These are phyloP conservation scores for Chrysosporium keratinophilum DNA, from an alignment of 2,329 filamentous ascomycete species.

Conservation along the genomic window DNA sequence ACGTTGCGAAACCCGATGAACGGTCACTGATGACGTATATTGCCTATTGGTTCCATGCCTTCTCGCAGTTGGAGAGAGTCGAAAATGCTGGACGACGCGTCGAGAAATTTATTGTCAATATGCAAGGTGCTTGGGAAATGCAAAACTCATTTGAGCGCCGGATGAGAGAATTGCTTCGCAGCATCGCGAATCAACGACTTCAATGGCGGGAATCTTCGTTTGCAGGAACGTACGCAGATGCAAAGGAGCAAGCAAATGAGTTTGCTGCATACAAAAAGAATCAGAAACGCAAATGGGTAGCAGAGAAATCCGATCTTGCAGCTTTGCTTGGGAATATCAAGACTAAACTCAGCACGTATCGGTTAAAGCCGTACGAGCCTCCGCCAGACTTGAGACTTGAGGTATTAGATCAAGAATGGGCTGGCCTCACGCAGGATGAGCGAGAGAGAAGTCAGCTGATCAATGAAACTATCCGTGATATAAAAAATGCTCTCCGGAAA, in stretches of 20 bases:
- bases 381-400: constrained; percentile 74
- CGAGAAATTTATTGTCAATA: constrained; percentile 96
- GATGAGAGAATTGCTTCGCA: constrained; percentile 69
- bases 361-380: constrained; percentile 80
- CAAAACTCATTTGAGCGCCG: constrained; percentile 89
- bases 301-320: constrained; percentile 90
- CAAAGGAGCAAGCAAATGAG: constrained; percentile 70
- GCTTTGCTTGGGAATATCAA: constrained; percentile 95
- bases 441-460: constrained; percentile 84
- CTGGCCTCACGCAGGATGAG: constrained; percentile 66
- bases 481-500: constrained; percentile 87
- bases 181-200: constrained; percentile 62
- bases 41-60: constrained; percentile 99
- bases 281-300: constrained; percentile 89
- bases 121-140: constrained; percentile 99
- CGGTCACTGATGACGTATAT: constrained; percentile 98
- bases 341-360: constrained; percentile 93
- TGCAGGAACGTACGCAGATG: constrained; percentile 83
- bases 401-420: constrained; percentile 73
- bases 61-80: constrained; percentile 97
- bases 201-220: constrained; percentile 72
- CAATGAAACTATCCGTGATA: constrained; percentile 96
- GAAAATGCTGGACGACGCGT: constrained; percentile 93
- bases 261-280: constrained; percentile 86
- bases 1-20: constrained; percentile 92